Conservation (phyloP, 257 asterid genomes). For the Anisodus acutangulus region DNA sequence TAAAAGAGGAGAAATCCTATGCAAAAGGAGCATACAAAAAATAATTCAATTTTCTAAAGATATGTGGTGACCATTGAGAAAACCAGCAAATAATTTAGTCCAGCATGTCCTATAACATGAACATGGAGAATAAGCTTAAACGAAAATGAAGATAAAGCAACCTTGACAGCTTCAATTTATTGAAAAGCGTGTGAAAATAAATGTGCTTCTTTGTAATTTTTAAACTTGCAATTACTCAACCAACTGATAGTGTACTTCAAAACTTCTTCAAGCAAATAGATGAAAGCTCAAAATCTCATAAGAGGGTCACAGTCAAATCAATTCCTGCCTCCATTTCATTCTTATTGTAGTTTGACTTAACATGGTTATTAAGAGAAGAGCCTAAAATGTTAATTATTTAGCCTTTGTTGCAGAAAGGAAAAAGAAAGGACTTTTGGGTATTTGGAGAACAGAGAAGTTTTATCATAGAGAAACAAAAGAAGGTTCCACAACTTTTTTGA, state of each 20-base stretch:
- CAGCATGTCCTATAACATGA: not conserved
- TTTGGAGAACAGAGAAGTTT: not conserved
- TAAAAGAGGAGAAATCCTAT: not conserved
- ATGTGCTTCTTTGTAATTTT: not conserved
- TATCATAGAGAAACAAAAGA: not conserved
- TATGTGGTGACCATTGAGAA: not conserved
- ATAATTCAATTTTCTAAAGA: not conserved
- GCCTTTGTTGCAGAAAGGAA: conserved; percentile 24
- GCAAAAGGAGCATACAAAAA: not conserved
- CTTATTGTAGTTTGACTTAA: conserved; percentile 3
- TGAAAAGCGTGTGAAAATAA: not conserved
- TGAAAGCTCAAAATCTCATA: not conserved
- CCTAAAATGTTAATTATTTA: not conserved
- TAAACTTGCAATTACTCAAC: conserved; percentile 3
- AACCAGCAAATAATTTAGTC: not conserved
- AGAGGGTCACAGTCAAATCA: not conserved
- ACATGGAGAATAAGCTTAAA: not conserved
- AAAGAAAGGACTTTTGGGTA: not conserved
- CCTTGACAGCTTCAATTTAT: conserved; percentile 9
- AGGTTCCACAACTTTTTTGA: not conserved
- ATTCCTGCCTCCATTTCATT: not conserved
- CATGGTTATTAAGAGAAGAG: not conserved
- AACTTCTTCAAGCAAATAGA: not conserved
- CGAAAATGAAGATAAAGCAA: not conserved
- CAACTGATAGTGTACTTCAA: not conserved